Evolutionary conservation across 768 basidiomycete genomes (phyloP), one percentile per base, ranked within the genome.

Genomic region (Russula compacta): DNA sequence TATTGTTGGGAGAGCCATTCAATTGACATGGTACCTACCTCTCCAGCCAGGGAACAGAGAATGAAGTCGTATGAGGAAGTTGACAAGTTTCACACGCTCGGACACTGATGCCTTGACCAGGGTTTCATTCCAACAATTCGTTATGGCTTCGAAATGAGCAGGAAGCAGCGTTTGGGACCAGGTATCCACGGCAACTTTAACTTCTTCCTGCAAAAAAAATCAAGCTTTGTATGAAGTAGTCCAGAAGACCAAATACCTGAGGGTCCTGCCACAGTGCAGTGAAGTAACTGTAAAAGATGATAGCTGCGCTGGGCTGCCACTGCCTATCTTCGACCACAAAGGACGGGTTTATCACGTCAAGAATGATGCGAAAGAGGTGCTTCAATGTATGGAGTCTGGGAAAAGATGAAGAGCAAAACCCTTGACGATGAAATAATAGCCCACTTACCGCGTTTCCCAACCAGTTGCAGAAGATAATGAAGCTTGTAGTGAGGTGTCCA

Each of bases 1-100:
- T 32, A 47, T 40, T 15, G 48, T 51, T 6, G 35, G 35, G 4
- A 52, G 29, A 9, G 15, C 8, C 12, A 43, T 6, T 40, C 32
- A n/a, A 33, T 21, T 15, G 14, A 38, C n/a, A 15, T n/a, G 29
- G 21, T 6, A 56, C 71, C 54, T 65, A 87, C 87, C 77, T 79
- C 76, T 75, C 88, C 88, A 90, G 14, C 65, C 70, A 17, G 85
- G 79, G 70, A 89, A 85, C 71, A 86, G 80, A 0, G 85, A 76
- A n/a, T 77, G 82, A 33, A 91, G 76, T 66, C 85, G 86, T 35
- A 82, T 77, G 17, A 89, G 73, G 71, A 89, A 90, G 9, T 78
- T 75, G 15, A 83, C 74, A 11, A 90, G 74, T 53, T 76, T 79
- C 38, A 80, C 72, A 15, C 85, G 80, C 54, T 87, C 86, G 1